Conservation (phyloP, 164 flowering plant species). For the Akebia trifoliata region DNA sequence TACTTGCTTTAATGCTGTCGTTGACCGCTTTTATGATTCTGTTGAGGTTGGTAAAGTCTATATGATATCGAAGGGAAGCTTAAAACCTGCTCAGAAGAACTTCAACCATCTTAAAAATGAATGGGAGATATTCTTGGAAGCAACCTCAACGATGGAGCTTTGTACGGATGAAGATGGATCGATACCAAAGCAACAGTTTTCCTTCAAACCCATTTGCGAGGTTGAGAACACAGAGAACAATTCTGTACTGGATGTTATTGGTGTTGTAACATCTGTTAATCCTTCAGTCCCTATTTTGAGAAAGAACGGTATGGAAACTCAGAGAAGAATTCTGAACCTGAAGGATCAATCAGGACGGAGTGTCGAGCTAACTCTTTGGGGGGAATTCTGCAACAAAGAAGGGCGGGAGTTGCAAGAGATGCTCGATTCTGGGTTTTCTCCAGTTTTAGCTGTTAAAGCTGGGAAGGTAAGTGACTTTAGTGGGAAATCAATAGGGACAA, state of each 20-base stretch:
- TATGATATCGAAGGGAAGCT: conserved; percentile 79
- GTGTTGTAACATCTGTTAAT: conserved; percentile 66
- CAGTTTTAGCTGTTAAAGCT: conserved; percentile 87
- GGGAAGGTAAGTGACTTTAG: conserved; percentile 89
- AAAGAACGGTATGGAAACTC: conserved; percentile 98
- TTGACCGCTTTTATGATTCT: conserved; percentile 74
- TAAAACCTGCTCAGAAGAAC: conserved; percentile 92
- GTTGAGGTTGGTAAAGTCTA: conserved; percentile 88
- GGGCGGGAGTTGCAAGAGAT: conserved; percentile 81
- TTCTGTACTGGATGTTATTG: conserved; percentile 76
- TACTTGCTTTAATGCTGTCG: conserved; percentile 92
- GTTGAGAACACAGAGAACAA: conserved; percentile 74
- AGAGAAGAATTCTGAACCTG: conserved; percentile 66
- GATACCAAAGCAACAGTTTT: conserved; percentile 82
- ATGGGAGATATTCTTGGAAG: conserved; percentile 90
- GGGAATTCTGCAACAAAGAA: conserved; percentile 88
- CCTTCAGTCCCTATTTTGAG: conserved; percentile 85
- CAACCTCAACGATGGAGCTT: conserved; percentile 67
- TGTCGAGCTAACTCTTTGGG: conserved; percentile 92
- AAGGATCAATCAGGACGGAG: conserved; percentile 74
- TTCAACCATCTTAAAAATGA: conserved; percentile 93
- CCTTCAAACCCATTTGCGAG: conserved; percentile 74
- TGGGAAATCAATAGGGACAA: conserved; percentile 90
- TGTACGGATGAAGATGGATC: conserved; percentile 83
- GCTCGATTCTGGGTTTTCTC: conserved; percentile 61